Evolutionary conservation across 106 monocot genomes (phyloP).

Genomic region (Allium cepa): DNA sequence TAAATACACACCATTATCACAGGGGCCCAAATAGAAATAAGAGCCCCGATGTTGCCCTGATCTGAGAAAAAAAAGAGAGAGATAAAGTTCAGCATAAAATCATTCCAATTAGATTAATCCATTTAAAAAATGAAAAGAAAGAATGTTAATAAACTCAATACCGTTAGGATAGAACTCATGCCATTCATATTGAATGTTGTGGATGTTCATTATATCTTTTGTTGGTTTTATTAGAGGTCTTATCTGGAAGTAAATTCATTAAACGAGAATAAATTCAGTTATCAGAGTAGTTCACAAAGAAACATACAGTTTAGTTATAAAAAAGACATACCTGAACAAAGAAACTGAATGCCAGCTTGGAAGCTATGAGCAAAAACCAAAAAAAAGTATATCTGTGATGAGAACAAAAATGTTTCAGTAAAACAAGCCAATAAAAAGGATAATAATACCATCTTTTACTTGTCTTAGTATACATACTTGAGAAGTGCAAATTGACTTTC

Average conservation of each 20-base stretch:
- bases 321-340: slow-evolving; percentile 51
- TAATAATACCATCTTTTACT: neutral
- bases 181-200: slow-evolving; percentile 76
- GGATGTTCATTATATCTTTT: slow-evolving; percentile 91
- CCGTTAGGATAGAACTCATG: slow-evolving; percentile 96
- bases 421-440: neutral
- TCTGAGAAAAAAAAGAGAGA: slow-evolving; percentile 41
- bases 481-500: slow-evolving; percentile 90
- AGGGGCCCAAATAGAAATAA: slow-evolving; percentile 83
- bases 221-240: slow-evolving; percentile 84
- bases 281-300: neutral
- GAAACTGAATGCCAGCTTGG: slow-evolving; percentile 85
- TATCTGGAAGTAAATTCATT: slow-evolving; percentile 37
- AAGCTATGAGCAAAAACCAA: slow-evolving; percentile 81
- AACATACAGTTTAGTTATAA: slow-evolving; percentile 1
- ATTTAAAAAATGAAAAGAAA: slow-evolving; percentile 1
- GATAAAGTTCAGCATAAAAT: slow-evolving; percentile 5
- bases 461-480: slow-evolving; percentile 50
- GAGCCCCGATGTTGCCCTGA: slow-evolving; percentile 62
- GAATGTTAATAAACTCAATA: slow-evolving; percentile 11
- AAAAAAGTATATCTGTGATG: slow-evolving; percentile 84
- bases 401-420: slow-evolving; percentile 6
- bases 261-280: too few species aligned
- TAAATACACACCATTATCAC: slow-evolving; percentile 59
- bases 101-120: neutral